These are phyloP conservation scores for Boletus patriciae DNA, from an alignment of 768 basidiomycete species.

Conservation along the genomic window DNA sequence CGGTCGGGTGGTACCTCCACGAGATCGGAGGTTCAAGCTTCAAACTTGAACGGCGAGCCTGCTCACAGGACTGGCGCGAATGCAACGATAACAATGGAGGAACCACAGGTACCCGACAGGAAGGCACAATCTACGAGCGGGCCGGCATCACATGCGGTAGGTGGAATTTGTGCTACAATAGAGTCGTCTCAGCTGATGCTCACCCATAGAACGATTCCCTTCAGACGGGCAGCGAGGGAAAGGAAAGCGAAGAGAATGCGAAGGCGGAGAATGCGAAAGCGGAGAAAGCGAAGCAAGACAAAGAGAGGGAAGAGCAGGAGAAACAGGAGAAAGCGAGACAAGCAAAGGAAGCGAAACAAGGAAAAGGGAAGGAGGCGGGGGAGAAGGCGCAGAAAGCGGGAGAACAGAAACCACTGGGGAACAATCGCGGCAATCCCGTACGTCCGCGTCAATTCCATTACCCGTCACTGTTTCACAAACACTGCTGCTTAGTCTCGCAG, in stretches of 20 bases:
- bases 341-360: too few species aligned
- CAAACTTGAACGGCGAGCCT: conserved; percentile 6
- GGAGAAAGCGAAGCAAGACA: background rate
- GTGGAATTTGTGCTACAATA: background rate
- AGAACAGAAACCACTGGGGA: background rate
- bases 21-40: conserved; percentile 20
- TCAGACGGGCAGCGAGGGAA: background rate
- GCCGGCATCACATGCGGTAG: conserved; percentile 3
- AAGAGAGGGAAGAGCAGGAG: background rate
- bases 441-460: background rate
- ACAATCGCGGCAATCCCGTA: background rate
- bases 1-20: conserved; percentile 14
- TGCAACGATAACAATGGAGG: background rate
- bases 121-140: background rate
- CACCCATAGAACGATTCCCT: background rate
- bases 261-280: background rate
- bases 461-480: background rate
- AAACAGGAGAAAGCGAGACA: background rate
- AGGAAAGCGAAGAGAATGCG: background rate
- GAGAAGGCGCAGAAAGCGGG: background rate
- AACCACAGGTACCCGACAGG: conserved; percentile 16
- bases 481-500: background rate
- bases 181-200: background rate
- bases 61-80: background rate
- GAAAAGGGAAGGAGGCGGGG: background rate